Base-by-base conservation (phyloP, 75 land plant genomes). In the Larix kaempferi region DNA sequence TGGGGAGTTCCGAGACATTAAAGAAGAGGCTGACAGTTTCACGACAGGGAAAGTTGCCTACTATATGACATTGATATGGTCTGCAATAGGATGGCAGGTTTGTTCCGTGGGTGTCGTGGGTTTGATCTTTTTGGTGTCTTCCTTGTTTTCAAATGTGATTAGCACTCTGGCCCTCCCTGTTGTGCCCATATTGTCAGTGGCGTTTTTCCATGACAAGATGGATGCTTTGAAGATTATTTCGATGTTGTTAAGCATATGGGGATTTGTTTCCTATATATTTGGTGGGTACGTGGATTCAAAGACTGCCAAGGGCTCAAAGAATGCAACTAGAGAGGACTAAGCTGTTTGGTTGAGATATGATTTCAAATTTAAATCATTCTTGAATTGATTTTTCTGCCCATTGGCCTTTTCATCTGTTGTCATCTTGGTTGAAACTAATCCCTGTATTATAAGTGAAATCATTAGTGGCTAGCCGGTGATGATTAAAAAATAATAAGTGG, bases 241-340 rank as follows among this genome's bases (percentile, higher is more conserved):
- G 5, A 61, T 91, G 89, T n/a, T 91, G 74, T 59, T 91, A 27
- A 87, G 87, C 6, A 39, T 89, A 16, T 89, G 91, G 89, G 93
- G 93, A 4, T 91, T 86, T 73, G 23, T 82, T 59, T 87, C 89
- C 22, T 91, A 89, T 61, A 57, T 87, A 19, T 91, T 87, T 75
- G 81, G 81, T n/a, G 80, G 71, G n/a, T 80, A 80, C 17, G 25
- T 49, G 35, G 80, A 77, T 57, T 74, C 76, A 57, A 52, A 74
- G 62, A 14, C 61, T 41, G 25, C 17, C 52, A 41, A 1, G 17
- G 71, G 7, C 54, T 12, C 73, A 69, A 39, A 69, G 73, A 41
- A 69, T 41, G 35, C 23, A 69, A 21, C 25, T 2, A 23, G 22
- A 23, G 54, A 69, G 41, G 41, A 69, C 41, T 39, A 17, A 37